These are phyloP conservation scores for Hippophae gyantsensis DNA, from an alignment of 306 rosid species.

Conservation along the genomic window DNA sequence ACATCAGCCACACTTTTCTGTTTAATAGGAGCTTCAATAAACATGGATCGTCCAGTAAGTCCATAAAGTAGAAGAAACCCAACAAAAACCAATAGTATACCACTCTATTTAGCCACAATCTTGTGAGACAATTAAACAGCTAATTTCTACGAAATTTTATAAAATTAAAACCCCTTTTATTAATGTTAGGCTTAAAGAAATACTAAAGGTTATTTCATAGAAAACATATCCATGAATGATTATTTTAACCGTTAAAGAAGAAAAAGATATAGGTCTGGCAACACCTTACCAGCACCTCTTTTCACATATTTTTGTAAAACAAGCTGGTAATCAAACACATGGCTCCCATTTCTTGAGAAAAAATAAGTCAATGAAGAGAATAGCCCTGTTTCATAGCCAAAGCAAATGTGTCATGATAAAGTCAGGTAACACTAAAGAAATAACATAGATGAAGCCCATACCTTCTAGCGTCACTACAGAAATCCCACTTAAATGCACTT, in stretches of 20 bases:
- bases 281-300: slow-evolving; percentile 60
- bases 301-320: slow-evolving; percentile 60
- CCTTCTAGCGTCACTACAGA: slow-evolving; percentile 81
- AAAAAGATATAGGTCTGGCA: not conserved
- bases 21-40: not conserved
- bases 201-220: not conserved
- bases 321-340: slow-evolving; percentile 81
- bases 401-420: slow-evolving; percentile 17
- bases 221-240: not conserved
- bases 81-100: not conserved
- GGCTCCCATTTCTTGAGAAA: slow-evolving; percentile 88
- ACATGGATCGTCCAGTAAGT: too few species aligned
- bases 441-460: slow-evolving; percentile 19
- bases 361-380: slow-evolving; percentile 80
- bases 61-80: not conserved
- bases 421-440: slow-evolving; percentile 10
- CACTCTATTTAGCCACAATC: not conserved
- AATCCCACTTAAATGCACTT: slow-evolving; percentile 64
- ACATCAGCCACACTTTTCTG: slow-evolving; percentile 13
- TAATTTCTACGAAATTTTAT: not conserved
- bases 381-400: slow-evolving; percentile 48
- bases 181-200: slow-evolving; percentile 2
- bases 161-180: not conserved
- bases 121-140: not conserved
- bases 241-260: not conserved